A percentile compares a stretch with the other conserved stretches of the same genome.
These are phyloP conservation scores for Penicillium sp. DNA, from an alignment of 2,329 filamentous ascomycete species.

Conservation along the genomic window DNA sequence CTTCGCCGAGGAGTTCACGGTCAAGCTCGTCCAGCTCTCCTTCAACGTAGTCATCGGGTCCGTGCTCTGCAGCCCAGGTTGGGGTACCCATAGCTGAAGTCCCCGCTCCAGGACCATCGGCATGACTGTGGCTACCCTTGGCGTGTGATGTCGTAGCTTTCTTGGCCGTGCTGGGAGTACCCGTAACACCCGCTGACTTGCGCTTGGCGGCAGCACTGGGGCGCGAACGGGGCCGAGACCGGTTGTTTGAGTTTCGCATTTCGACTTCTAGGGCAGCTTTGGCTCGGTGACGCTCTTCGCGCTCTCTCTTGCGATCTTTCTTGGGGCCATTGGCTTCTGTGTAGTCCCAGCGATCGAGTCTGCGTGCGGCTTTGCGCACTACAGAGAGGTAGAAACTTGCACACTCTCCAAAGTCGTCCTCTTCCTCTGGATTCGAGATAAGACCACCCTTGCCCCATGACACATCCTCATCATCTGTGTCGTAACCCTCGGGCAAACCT, in stretches of 20 bases:
- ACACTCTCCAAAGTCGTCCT: conserved; percentile 49
- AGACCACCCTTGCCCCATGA: conserved; percentile 45
- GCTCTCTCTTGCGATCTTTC: conserved; percentile 37
- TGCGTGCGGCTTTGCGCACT: conserved; percentile 41
- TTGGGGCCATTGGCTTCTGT: conserved; percentile 40
- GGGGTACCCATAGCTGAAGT: conserved; percentile 24
- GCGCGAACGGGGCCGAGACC: conserved; percentile 20
- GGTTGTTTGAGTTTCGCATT: conserved; percentile 20
- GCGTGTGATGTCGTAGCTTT: conserved; percentile 23
- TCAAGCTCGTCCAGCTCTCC: conserved; percentile 40
- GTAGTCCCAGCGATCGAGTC: conserved; percentile 47
- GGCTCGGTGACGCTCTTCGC: conserved; percentile 38
- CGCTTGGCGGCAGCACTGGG: conserved; percentile 28
- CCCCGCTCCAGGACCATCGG: conserved; percentile 16
- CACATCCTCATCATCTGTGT: conserved; percentile 45
- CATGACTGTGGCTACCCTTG: conserved; percentile 27
- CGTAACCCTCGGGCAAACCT: conserved; percentile 44
- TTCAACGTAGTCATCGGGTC: conserved; percentile 29
- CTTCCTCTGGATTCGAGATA: conserved; percentile 40
- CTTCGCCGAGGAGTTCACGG: conserved; percentile 38
- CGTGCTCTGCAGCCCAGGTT: conserved; percentile 24
- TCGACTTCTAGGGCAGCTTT: conserved; percentile 24
- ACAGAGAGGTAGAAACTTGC: conserved; percentile 45
- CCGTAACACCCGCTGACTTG: conserved; percentile 26
- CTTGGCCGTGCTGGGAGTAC: conserved; percentile 22